Conservation (phyloP, 116 monocot species). For the Zostera marina region DNA sequence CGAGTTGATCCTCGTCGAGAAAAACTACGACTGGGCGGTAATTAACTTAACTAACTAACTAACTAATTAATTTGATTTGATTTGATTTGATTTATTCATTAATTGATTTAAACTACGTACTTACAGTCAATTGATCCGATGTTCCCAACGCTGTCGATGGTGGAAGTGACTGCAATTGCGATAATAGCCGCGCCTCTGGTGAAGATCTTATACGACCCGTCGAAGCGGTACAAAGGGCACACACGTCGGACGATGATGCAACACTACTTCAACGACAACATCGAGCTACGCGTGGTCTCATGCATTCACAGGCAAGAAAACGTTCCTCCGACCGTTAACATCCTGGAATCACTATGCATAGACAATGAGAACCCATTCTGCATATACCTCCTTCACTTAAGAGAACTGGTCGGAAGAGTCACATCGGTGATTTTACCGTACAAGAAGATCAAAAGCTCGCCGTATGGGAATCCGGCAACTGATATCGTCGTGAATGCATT, state of each 20-base stretch:
- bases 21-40: constrained; percentile 5
- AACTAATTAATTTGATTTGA: too few relatives aligned
- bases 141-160: neutral
- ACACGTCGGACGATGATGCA: constrained; percentile 29
- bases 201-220: constrained; percentile 14
- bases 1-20: constrained; percentile 8
- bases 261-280: constrained; percentile 5
- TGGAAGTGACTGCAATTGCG: constrained; percentile 4
- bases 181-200: constrained; percentile 11
- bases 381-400: constrained; percentile 32
- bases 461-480: constrained; percentile 2
- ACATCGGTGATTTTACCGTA: constrained; percentile 24
- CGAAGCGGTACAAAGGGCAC: constrained; percentile 15
- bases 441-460: neutral
- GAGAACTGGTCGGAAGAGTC: constrained; percentile 18
- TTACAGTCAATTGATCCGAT: neutral
- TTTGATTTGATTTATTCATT: too few relatives aligned
- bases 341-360: constrained; percentile 2
- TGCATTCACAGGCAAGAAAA: constrained; percentile 40
- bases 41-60: too few relatives aligned
- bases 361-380: neutral
- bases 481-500: constrained; percentile 52
- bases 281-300: constrained; percentile 29
- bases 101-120: too few relatives aligned
- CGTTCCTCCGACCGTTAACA: constrained; percentile 14